A percentile compares a stretch with the other conserved stretches of the same genome.
Conservation (phyloP, 2,329 filamentous ascomycete species). For the Orbilia brochopaga region DNA sequence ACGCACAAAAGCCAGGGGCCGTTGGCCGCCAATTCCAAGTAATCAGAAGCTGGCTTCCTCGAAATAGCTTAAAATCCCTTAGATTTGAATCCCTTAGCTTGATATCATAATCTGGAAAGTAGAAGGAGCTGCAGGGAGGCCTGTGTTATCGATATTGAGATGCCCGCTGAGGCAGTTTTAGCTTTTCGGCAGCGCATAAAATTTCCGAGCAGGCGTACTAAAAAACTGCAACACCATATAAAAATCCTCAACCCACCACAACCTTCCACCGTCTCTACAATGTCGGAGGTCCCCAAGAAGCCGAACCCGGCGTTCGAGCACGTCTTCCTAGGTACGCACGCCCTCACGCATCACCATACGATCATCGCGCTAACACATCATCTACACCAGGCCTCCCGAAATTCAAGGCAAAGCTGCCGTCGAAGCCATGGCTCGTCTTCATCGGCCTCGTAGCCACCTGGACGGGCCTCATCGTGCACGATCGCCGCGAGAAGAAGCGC, state of each 20-base stretch:
- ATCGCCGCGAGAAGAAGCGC: constrained; percentile 85
- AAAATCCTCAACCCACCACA: constrained; percentile 13
- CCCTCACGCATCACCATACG: constrained; percentile 16
- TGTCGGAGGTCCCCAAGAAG: constrained; percentile 47
- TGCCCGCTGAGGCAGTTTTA: constrained; percentile 13
- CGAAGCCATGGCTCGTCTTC: constrained; percentile 98
- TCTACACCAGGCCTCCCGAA: constrained; percentile 73
- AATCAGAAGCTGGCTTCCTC: no score
- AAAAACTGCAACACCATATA: constrained; percentile 26
- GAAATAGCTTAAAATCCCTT: no score
- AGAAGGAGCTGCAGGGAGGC: no score
- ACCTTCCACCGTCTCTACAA: constrained; percentile 8
- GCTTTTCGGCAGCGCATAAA: constrained; percentile 9
- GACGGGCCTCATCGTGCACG: constrained; percentile 82
- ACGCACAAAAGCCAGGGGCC: constrained; percentile 14
- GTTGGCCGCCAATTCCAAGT: background rate
- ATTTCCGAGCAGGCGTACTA: constrained; percentile 19
- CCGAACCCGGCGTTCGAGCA: constrained; percentile 46
- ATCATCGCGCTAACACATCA: background rate
- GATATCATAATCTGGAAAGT: no score
- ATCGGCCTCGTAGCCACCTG: constrained; percentile 78
- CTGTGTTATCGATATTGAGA: constrained; percentile 46
- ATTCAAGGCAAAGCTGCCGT: constrained; percentile 82
- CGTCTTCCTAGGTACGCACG: constrained; percentile 27
- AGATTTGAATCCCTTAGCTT: no score